Conservation (phyloP, 2,329 filamentous ascomycete species). For the Fusarium drepaniforme region DNA sequence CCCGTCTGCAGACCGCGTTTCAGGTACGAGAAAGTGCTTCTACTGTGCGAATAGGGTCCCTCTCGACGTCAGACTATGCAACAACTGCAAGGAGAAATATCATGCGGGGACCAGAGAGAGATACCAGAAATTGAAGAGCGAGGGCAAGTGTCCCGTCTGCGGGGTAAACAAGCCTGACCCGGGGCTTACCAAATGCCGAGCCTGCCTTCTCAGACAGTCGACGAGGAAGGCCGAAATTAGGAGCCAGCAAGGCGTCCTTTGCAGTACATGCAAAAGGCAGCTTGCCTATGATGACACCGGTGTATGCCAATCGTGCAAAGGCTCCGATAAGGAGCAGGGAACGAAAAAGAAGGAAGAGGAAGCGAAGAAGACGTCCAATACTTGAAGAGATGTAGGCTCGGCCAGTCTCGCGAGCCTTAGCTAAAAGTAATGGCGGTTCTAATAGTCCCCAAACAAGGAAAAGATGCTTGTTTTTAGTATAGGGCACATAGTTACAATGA, state of each 20-base stretch:
- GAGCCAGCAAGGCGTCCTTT: background rate
- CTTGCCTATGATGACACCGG: background rate
- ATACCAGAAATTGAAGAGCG: background rate
- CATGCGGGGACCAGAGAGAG: background rate
- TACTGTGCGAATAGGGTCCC: background rate
- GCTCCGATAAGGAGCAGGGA: background rate
- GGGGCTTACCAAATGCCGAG: background rate
- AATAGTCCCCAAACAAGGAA: background rate
- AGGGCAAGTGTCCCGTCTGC: background rate
- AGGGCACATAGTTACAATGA: background rate
- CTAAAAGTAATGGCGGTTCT: background rate
- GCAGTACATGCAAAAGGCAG: background rate
- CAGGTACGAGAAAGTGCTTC: background rate
- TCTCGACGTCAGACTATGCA: background rate
- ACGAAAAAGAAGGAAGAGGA: background rate
- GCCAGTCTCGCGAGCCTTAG: background rate
- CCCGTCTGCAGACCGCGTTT: background rate
- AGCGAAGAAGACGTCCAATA: background rate
- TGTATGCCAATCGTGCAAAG: background rate
- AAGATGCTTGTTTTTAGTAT: background rate
- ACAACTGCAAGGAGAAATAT: background rate
- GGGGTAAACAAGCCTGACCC: background rate
- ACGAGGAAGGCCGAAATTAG: background rate
- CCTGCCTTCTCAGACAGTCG: background rate
- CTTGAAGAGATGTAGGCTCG: background rate